phyloP scores from a whole-genome alignment of 768 basidiomycete species.

The Pulveroboletus sp. region DNA sequence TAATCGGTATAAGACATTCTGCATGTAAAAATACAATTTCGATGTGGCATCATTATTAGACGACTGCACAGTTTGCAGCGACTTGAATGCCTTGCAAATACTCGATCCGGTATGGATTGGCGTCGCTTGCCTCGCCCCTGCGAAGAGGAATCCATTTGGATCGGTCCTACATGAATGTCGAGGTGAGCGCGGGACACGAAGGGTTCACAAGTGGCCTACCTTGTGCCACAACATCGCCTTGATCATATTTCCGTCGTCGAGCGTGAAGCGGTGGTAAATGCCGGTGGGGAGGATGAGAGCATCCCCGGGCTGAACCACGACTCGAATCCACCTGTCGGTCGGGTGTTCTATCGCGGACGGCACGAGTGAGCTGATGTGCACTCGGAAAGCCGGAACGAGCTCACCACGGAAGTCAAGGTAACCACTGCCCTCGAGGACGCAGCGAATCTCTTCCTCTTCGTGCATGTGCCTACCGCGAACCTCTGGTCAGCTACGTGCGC shows the following conservation, averaged over 20 bases:
- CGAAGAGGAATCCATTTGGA: constrained; percentile 86
- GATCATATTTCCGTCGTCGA: constrained; percentile 73
- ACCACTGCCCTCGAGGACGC: constrained; percentile 77
- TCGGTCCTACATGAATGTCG: constrained; percentile 58
- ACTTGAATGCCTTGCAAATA: constrained; percentile 56
- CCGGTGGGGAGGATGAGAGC: constrained; percentile 84
- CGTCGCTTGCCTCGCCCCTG: constrained; percentile 56
- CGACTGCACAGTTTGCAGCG: no score
- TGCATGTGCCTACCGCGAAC: constrained; percentile 66
- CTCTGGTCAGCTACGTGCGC: no score
- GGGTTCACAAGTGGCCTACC: constrained; percentile 34
- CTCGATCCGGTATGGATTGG: constrained; percentile 54
- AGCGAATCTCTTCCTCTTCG: constrained; percentile 94
- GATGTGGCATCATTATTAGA: no score
- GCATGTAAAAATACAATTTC: no score
- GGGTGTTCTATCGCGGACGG: constrained; percentile 45
- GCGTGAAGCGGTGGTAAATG: constrained; percentile 92
- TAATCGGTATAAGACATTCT: no score
- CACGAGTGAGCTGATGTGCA: no score
- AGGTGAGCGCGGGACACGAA: neutral
- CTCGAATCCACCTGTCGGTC: constrained; percentile 75
- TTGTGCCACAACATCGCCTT: constrained; percentile 82
- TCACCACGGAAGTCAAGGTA: constrained; percentile 89
- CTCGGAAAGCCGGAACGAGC: constrained; percentile 13
- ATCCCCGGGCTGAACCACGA: constrained; percentile 72